These are phyloP conservation scores for Candida smagusa DNA, from an alignment of 1,139 yeast species.

Conservation along the genomic window DNA sequence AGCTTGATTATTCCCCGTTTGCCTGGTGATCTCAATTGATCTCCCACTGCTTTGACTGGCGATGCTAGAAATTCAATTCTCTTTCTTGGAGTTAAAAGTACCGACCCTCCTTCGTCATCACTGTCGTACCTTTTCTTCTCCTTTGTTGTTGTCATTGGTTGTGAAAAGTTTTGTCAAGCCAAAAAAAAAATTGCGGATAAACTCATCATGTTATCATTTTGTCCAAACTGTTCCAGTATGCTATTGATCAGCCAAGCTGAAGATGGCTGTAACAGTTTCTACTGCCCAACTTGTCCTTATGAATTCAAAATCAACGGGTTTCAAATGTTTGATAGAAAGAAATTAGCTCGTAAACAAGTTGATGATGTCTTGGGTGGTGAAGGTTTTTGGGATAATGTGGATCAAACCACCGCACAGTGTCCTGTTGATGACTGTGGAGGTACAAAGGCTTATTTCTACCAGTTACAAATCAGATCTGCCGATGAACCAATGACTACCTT, in stretches of 20 bases:
- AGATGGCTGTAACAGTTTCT: constrained; percentile 52
- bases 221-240: constrained; percentile 93
- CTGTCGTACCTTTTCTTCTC: not conserved
- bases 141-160: constrained; percentile 1
- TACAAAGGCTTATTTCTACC: constrained; percentile 93
- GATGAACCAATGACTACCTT: constrained; percentile 96
- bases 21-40: constrained; percentile 16
- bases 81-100: constrained; percentile 5
- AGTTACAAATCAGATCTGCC: constrained; percentile 89
- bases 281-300: constrained; percentile 93
- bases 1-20: constrained; percentile 21
- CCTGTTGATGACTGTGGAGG: constrained; percentile 84
- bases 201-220: constrained; percentile 73
- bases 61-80: constrained; percentile 5
- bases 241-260: constrained; percentile 50
- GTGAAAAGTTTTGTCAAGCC: not conserved
- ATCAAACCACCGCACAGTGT: constrained; percentile 85
- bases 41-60: constrained; percentile 1
- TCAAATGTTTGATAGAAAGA: constrained; percentile 81
- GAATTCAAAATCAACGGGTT: constrained; percentile 83
- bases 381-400: constrained; percentile 99
- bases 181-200: not conserved
- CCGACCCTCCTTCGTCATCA: constrained; percentile 1
- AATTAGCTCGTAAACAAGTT: constrained; percentile 80
- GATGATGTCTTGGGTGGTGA: constrained; percentile 97